These are phyloP conservation scores for Scalesia atractyloides DNA, from an alignment of 129 eudicot genomes.

Conservation along the genomic window DNA sequence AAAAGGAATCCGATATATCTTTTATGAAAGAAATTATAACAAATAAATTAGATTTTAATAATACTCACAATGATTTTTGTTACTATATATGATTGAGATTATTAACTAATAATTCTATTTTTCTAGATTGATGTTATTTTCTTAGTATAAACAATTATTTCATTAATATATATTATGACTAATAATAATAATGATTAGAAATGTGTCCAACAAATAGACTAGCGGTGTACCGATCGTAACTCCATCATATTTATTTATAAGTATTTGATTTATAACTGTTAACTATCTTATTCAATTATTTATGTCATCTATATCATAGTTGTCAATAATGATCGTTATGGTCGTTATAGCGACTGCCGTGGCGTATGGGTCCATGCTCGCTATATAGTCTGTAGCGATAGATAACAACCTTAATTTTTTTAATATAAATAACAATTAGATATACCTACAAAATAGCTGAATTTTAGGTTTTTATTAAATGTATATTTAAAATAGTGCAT, in stretches of 20 bases:
- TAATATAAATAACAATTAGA: no score
- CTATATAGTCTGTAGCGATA: no score
- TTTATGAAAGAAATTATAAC: background rate
- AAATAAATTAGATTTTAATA: background rate
- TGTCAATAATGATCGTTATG: no score
- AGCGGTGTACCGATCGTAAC: background rate
- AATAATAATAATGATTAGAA: background rate
- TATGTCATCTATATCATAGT: background rate
- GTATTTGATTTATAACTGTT: background rate
- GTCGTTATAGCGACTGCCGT: background rate
- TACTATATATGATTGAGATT: background rate
- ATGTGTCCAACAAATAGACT: background rate
- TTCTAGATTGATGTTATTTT: background rate
- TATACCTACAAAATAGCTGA: no score
- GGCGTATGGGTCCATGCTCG: no score
- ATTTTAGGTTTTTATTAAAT: no score
- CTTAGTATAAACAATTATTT: background rate
- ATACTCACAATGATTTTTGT: background rate
- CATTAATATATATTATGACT: background rate
- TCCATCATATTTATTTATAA: background rate
- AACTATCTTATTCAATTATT: constrained; percentile 6
- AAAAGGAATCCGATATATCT: background rate
- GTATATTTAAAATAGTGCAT: no score
- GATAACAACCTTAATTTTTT: no score
- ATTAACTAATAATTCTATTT: background rate